Evolutionary conservation across 169 alveolate genomes (phyloP), one percentile per base, ranked within the genome.

Genomic region (Blepharisma undulans): DNA sequence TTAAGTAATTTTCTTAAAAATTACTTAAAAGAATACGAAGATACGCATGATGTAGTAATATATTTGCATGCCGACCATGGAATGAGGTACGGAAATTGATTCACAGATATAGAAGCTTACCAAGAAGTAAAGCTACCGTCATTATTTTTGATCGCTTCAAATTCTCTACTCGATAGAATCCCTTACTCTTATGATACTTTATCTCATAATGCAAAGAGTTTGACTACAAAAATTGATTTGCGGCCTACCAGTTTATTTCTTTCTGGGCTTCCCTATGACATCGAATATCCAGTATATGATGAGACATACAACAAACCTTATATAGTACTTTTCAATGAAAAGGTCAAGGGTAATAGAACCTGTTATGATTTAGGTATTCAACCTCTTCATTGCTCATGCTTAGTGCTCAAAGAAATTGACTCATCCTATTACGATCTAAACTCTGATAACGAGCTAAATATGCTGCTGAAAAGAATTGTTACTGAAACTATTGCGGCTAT

Each of bases 51-150:
- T 22, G 34, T 84, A 16, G 89, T 76, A 25, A 84, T 84, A 25
- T 84, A 32, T 60, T 30, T 84, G 78, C 89, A 84, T 22, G 89
- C 89, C 6, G 89, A 84, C 77, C 89, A 84, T 60, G 89, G 89
- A 22, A 84, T 84, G 89, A 1, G 89, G 18, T 84, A 84, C n/a
- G 89, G 89, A 33, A 84, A 84, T 33, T 84, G 89, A 81, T 84
- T 22, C 77, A 21, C 32, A 84, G 89, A 84, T 36, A 84, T 84
- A 22, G 89, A 34, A n/a, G 89, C 89, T 36, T 84, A 84, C 34
- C 48, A 36, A 84, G 89, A 84, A 84, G 60, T 32, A 0, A 84
- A 84, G 60, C 77, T 84, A 0, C 89, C 89, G 0, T 76, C 34
- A 10, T 36, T 34, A n/a, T 84, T 84, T 84, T 30, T 84, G 29